Evolutionary conservation across 192 early-diverging fungal genomes (phyloP).

Genomic region (Coemansia sp.): DNA sequence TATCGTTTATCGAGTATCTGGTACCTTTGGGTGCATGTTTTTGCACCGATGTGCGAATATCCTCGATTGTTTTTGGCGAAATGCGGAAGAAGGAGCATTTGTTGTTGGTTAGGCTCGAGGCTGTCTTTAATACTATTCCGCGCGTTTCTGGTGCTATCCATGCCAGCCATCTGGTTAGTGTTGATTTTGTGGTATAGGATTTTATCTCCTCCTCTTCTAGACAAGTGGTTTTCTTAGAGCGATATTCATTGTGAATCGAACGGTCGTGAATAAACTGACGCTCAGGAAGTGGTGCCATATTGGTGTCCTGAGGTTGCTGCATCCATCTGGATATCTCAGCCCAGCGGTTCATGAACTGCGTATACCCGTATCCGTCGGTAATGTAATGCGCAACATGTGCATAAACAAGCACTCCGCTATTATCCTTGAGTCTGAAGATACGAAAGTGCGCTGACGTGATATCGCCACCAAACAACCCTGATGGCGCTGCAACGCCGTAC

Average conservation of each 20-base stretch:
- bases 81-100: constrained; percentile 16
- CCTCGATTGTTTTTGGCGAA: background rate
- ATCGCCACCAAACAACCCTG: background rate
- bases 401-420: constrained; percentile 19
- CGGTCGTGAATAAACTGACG: background rate
- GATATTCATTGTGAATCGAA: background rate
- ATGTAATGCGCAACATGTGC: constrained; percentile 4
- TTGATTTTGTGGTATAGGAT: background rate
- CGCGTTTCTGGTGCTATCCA: constrained; percentile 21
- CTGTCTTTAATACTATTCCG: background rate
- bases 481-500: background rate
- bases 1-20: background rate
- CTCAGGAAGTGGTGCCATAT: background rate
- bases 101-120: background rate
- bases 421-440: constrained; percentile 3
- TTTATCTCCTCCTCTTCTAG: background rate
- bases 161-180: background rate
- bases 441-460: constrained; percentile 12
- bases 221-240: background rate
- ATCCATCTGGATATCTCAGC: constrained; percentile 8
- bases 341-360: constrained; percentile 13
- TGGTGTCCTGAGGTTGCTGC: background rate
- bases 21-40: background rate
- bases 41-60: background rate
- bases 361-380: constrained; percentile 6